Evolutionary conservation across 2,329 filamentous ascomycete species (phyloP).

Genomic region (Neurospora sp.): DNA sequence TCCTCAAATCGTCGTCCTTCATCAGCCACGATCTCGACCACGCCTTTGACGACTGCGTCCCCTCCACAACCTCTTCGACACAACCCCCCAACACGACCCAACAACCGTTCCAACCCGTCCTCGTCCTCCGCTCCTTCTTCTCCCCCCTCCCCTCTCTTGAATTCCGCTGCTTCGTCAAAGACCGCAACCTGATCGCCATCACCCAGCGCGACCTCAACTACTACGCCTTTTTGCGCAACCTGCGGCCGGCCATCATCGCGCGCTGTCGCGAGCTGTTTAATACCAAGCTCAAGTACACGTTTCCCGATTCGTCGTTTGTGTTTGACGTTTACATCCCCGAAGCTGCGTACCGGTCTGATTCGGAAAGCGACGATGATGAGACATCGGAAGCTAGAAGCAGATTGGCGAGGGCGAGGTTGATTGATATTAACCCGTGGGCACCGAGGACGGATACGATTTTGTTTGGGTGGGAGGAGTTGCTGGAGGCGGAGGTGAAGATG

Average conservation of each 20-base stretch:
- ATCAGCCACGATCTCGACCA: constrained; percentile 90
- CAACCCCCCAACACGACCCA: constrained; percentile 19
- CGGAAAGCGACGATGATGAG: constrained; percentile 31
- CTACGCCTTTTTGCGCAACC: constrained; percentile 64
- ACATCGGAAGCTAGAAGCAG: constrained; percentile 31
- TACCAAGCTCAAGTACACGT: constrained; percentile 61
- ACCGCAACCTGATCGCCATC: constrained; percentile 69
- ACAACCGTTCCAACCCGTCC: constrained; percentile 44
- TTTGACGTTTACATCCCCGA: constrained; percentile 91
- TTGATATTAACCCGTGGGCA: constrained; percentile 96
- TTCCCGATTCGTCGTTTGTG: constrained; percentile 73
- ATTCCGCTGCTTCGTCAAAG: constrained; percentile 90
- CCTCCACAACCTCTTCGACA: constrained; percentile 19
- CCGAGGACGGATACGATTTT: constrained; percentile 77
- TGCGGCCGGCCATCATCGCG: constrained; percentile 57
- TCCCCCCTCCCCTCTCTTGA: constrained; percentile 83
- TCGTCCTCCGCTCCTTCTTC: constrained; percentile 83
- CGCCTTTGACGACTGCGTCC: constrained; percentile 70
- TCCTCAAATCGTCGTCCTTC: constrained; percentile 91
- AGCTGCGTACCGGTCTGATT: constrained; percentile 28
- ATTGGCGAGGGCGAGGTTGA: constrained; percentile 68
- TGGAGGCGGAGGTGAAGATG: constrained; percentile 56
- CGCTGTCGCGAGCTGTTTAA: constrained; percentile 66
- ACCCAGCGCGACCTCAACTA: constrained; percentile 85
- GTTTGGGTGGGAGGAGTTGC: constrained; percentile 81